A percentile compares a stretch with the other conserved stretches of the same genome.
phyloP scores from a whole-genome alignment of 345 rosid genomes.

The Eucalyptus curtisii region DNA sequence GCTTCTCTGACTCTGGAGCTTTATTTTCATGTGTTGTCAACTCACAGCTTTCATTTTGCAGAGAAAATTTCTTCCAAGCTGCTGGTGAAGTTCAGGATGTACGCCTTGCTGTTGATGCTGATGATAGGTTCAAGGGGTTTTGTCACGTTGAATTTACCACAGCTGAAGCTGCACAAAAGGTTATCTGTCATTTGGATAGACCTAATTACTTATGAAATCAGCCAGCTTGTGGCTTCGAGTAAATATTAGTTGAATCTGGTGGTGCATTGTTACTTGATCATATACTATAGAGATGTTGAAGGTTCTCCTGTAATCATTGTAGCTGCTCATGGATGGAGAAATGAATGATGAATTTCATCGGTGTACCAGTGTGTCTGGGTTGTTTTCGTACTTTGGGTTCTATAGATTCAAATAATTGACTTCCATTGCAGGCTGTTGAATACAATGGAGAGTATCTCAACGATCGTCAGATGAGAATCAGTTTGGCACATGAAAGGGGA shows the following conservation, averaged over 20 bases:
- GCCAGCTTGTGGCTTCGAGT: not conserved
- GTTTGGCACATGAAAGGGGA: conserved; percentile 62
- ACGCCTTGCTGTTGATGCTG: conserved; percentile 36
- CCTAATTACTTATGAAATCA: not conserved
- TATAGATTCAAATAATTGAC: not conserved
- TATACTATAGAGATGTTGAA: not conserved
- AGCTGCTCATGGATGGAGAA: not conserved
- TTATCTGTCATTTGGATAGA: not conserved
- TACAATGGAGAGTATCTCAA: conserved; percentile 34
- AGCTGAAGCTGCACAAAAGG: conserved; percentile 64
- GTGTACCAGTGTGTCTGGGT: not conserved
- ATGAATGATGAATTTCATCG: not conserved
- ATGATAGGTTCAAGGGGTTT: conserved; percentile 53
- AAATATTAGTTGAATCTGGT: not conserved
- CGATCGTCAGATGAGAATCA: conserved; percentile 55
- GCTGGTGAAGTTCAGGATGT: conserved; percentile 68
- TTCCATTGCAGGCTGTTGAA: conserved; percentile 41
- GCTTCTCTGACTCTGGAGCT: not conserved
- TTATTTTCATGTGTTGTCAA: not conserved
- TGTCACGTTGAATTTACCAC: conserved; percentile 84
- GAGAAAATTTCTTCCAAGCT: conserved; percentile 58
- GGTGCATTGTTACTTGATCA: not conserved
- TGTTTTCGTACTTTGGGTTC: not conserved
- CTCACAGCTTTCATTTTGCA: conserved; percentile 7
- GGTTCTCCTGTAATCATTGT: not conserved